Evolutionary conservation across 352 stramenopile species (phyloP).

Genomic region (Elongisporangium senticosum): DNA sequence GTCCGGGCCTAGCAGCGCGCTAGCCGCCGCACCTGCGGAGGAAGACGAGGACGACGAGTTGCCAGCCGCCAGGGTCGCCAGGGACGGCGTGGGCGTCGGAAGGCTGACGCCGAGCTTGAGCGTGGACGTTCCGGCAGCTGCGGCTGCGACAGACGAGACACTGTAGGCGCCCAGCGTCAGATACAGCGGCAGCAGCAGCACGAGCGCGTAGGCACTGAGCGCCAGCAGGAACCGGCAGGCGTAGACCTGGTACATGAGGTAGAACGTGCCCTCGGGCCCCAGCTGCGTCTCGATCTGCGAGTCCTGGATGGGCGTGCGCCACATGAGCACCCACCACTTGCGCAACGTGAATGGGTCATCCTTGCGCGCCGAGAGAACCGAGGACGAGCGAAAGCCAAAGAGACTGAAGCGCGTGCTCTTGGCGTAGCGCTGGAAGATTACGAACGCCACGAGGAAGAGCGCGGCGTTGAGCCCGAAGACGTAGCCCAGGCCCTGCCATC

Average conservation of each 20-base stretch:
- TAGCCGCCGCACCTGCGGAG: not conserved
- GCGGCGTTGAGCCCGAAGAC: constrained; percentile 62
- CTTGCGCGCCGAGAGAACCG: constrained; percentile 25
- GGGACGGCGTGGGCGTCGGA: not conserved
- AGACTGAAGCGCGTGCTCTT: constrained; percentile 68
- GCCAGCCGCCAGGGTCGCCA: too few species aligned
- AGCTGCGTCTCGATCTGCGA: constrained; percentile 58
- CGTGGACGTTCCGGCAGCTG: not conserved
- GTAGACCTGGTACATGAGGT: constrained; percentile 82
- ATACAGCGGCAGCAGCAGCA: constrained; percentile 72
- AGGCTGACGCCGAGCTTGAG: not conserved
- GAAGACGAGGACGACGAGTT: too few species aligned
- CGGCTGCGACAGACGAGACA: not conserved
- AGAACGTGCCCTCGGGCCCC: constrained; percentile 77
- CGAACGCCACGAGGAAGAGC: constrained; percentile 60
- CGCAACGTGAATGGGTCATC: constrained; percentile 43
- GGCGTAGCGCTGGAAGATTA: constrained; percentile 61
- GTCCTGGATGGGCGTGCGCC: constrained; percentile 61
- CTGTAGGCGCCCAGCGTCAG: constrained; percentile 43
- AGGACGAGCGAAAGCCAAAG: constrained; percentile 57
- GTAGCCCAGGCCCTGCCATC: constrained; percentile 77
- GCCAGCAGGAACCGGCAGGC: constrained; percentile 49
- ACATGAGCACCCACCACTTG: constrained; percentile 65
- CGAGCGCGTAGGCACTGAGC: constrained; percentile 58
- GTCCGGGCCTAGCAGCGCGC: not conserved